phyloP scores from a whole-genome alignment of 2,329 filamentous ascomycete species.

The Diplodia scrobiculata region DNA sequence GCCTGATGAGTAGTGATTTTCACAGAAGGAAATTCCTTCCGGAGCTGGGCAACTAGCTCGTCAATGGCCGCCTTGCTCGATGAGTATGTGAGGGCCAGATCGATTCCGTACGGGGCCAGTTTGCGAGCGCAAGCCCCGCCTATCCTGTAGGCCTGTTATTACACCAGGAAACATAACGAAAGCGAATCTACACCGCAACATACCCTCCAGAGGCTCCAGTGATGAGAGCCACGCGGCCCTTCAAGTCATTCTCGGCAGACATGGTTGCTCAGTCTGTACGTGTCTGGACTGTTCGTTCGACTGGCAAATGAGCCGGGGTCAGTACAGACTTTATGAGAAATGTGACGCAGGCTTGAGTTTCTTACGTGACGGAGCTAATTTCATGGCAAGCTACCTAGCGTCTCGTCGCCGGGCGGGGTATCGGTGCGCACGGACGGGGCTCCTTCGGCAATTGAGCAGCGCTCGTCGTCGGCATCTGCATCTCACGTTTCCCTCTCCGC shows the following conservation, averaged over 20 bases:
- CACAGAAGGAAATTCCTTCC: slow-evolving; percentile 35
- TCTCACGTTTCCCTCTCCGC: slow-evolving; percentile 20
- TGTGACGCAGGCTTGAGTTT: neutral
- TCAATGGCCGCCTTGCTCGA: slow-evolving; percentile 54
- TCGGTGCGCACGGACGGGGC: slow-evolving; percentile 8
- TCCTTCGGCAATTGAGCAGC: slow-evolving; percentile 27
- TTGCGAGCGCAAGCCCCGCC: slow-evolving; percentile 61
- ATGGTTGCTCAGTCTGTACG: neutral
- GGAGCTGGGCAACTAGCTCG: slow-evolving; percentile 49
- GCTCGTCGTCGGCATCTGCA: slow-evolving; percentile 24
- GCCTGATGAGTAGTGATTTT: slow-evolving; percentile 60
- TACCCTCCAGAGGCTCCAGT: slow-evolving; percentile 65
- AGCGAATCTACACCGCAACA: slow-evolving; percentile 30
- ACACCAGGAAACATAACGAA: neutral
- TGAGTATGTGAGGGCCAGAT: slow-evolving; percentile 63
- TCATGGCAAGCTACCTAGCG: too few relatives aligned
- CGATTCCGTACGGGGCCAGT: slow-evolving; percentile 56
- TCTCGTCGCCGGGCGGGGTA: slow-evolving; percentile 4
- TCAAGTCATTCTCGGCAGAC: slow-evolving; percentile 45
- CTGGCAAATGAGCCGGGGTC: neutral
- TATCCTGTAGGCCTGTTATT: slow-evolving; percentile 50
- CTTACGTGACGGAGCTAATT: neutral
- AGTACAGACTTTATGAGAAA: slow-evolving; percentile 5
- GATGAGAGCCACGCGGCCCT: slow-evolving; percentile 59
- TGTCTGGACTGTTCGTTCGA: neutral